Percentiles rank a stretch among this genome's conserved stretches.
Evolutionary conservation across 495 filamentous ascomycete species (phyloP).

Genomic region (Neohortaea acidophila): DNA sequence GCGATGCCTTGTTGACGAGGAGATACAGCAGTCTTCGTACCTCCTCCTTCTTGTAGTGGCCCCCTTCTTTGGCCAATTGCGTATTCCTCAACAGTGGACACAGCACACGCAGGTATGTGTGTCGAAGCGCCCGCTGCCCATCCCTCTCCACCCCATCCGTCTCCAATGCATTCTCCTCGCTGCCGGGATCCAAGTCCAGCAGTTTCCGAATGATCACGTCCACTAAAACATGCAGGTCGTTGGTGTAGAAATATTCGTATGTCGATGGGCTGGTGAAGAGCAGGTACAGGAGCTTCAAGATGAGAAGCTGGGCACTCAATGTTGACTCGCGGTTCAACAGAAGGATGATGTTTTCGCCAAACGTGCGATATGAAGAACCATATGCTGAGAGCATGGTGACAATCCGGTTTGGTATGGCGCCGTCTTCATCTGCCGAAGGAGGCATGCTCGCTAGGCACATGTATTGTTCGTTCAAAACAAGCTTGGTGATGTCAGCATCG

Average conservation of each 20-base stretch:
- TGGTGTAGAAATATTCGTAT: slow-evolving; percentile 96
- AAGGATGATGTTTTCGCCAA: slow-evolving; percentile 94
- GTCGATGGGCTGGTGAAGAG: slow-evolving; percentile 83
- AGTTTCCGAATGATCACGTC: slow-evolving; percentile 95
- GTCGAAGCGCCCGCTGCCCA: slow-evolving; percentile 47
- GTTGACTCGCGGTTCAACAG: slow-evolving; percentile 87
- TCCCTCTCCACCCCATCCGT: slow-evolving; percentile 41
- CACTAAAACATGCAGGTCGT: slow-evolving; percentile 84
- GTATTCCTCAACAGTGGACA: slow-evolving; percentile 83
- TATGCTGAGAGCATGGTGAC: slow-evolving; percentile 73
- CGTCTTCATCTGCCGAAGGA: slow-evolving; percentile 30
- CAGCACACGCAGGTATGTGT: slow-evolving; percentile 95
- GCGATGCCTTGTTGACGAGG: slow-evolving; percentile 30
- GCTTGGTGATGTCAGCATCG: slow-evolving; percentile 34
- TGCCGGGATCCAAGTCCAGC: slow-evolving; percentile 55
- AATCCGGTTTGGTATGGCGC: slow-evolving; percentile 73
- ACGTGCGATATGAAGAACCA: slow-evolving; percentile 73
- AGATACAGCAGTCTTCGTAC: slow-evolving; percentile 57
- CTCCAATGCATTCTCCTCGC: not conserved
- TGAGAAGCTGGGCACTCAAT: slow-evolving; percentile 81
- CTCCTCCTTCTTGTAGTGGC: slow-evolving; percentile 85
- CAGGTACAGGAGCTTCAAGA: slow-evolving; percentile 86
- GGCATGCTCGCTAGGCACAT: slow-evolving; percentile 54
- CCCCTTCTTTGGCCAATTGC: slow-evolving; percentile 58
- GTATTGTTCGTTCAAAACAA: slow-evolving; percentile 96